A percentile compares a stretch with the other conserved stretches of the same genome.
phyloP scores from a whole-genome alignment of 2,329 filamentous ascomycete species.

The Penicillium sp. region DNA sequence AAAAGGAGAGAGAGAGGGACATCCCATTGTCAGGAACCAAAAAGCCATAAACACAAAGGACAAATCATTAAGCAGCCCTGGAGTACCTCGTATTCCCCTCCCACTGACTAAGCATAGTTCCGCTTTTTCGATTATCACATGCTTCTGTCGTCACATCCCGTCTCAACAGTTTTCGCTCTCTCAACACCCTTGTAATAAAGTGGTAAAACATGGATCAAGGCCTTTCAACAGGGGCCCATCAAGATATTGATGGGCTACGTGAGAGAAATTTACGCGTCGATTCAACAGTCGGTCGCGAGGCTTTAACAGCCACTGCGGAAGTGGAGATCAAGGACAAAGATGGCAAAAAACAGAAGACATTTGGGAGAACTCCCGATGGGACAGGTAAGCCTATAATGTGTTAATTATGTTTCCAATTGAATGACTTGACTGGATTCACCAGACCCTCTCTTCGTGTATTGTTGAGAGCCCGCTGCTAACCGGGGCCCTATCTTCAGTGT shows the following conservation, averaged over 20 bases:
- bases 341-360: constrained; percentile 70
- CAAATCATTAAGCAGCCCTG: background rate
- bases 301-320: constrained; percentile 35
- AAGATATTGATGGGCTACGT: constrained; percentile 44
- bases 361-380: constrained; percentile 85
- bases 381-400: constrained; percentile 64
- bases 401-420: background rate
- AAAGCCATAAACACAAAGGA: background rate
- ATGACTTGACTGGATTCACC: background rate
- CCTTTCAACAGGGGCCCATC: constrained; percentile 38
- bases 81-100: background rate
- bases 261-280: constrained; percentile 46
- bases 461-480: constrained; percentile 18
- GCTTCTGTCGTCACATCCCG: constrained; percentile 21
- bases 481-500: constrained; percentile 60
- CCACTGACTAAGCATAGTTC: constrained; percentile 15
- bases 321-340: constrained; percentile 47
- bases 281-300: constrained; percentile 49
- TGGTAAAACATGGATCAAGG: constrained; percentile 37
- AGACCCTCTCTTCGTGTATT: background rate
- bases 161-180: constrained; percentile 21
- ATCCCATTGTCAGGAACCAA: background rate
- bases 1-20: background rate
- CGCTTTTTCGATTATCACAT: constrained; percentile 23
- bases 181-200: constrained; percentile 16